A percentile compares a stretch with the other conserved stretches of the same genome.
These are phyloP conservation scores for Entonaema liquescens DNA, from an alignment of 495 filamentous ascomycete genomes.

Conservation along the genomic window DNA sequence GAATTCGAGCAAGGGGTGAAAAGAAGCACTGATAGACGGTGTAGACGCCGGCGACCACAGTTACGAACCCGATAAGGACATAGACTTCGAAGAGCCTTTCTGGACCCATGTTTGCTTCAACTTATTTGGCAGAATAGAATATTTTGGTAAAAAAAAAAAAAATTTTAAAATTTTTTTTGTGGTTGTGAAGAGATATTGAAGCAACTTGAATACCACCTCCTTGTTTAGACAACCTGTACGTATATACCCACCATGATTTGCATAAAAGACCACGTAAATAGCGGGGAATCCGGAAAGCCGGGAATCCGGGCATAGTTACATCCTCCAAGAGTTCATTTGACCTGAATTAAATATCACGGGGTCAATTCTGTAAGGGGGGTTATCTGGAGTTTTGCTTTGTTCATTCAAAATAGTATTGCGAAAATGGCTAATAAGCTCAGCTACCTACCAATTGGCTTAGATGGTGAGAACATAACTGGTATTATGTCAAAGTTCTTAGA, in stretches of 20 bases:
- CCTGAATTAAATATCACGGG: neutral
- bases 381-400: neutral
- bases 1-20: slow-evolving; percentile 4
- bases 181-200: neutral
- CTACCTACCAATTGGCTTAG: neutral
- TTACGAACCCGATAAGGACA: neutral
- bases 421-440: neutral
- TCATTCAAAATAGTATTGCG: neutral
- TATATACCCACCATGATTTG: neutral
- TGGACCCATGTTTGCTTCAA: neutral
- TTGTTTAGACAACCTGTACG: neutral
- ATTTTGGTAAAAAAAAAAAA: neutral
- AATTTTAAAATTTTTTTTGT: too few species aligned
- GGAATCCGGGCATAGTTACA: neutral
- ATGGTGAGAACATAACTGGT: too few species aligned
- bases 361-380: neutral
- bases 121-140: neutral
- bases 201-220: neutral
- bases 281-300: neutral
- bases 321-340: neutral
- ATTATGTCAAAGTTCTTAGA: too few species aligned
- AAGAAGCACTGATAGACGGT: slow-evolving; percentile 1
- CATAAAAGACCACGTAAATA: neutral
- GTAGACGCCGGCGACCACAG: neutral
- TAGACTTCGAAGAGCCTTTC: neutral